These are phyloP conservation scores for Fusarium xyrophilum DNA, from an alignment of 2,329 filamentous ascomycete genomes.

Conservation along the genomic window DNA sequence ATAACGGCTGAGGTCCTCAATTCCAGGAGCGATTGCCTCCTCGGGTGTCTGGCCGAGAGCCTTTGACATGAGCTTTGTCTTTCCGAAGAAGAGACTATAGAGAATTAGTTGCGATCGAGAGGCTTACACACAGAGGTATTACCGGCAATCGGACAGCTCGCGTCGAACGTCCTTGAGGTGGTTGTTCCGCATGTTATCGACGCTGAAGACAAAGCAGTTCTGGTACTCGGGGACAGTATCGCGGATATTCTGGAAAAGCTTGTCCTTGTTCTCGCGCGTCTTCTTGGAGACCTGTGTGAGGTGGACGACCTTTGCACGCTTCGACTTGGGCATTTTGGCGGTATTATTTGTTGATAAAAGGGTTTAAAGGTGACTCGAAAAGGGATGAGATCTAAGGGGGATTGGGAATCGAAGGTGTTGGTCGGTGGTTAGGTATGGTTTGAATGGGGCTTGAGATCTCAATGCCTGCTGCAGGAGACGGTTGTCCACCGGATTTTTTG, in stretches of 20 bases:
- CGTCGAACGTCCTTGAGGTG: slow-evolving; percentile 90
- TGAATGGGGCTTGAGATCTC: slow-evolving; percentile 12
- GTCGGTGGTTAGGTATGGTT: slow-evolving; percentile 1
- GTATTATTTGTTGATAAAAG: not conserved
- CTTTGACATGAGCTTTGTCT: slow-evolving; percentile 98
- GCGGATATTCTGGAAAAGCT: slow-evolving; percentile 87
- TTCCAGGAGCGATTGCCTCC: slow-evolving; percentile 80
- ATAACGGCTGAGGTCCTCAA: slow-evolving; percentile 72
- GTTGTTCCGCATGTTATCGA: slow-evolving; percentile 98
- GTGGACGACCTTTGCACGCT: slow-evolving; percentile 87
- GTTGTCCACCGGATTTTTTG: slow-evolving; percentile 41
- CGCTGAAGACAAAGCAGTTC: slow-evolving; percentile 89
- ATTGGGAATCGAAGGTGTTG: not conserved
- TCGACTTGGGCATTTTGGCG: slow-evolving; percentile 88
- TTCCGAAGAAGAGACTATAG: slow-evolving; percentile 91
- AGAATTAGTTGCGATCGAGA: slow-evolving; percentile 4
- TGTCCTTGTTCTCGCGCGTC: slow-evolving; percentile 87
- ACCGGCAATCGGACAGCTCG: slow-evolving; percentile 86
- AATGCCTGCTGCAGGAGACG: slow-evolving; percentile 32
- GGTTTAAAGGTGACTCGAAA: not conserved
- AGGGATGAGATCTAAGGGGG: not conserved
- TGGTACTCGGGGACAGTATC: slow-evolving; percentile 84
- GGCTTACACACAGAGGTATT: slow-evolving; percentile 42
- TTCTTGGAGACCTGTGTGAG: slow-evolving; percentile 93
- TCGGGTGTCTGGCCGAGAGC: slow-evolving; percentile 81